A percentile compares a stretch with the other conserved stretches of the same genome.
Evolutionary conservation across 768 basidiomycete genomes (phyloP).

Genomic region (Kwoniella shandongensis): DNA sequence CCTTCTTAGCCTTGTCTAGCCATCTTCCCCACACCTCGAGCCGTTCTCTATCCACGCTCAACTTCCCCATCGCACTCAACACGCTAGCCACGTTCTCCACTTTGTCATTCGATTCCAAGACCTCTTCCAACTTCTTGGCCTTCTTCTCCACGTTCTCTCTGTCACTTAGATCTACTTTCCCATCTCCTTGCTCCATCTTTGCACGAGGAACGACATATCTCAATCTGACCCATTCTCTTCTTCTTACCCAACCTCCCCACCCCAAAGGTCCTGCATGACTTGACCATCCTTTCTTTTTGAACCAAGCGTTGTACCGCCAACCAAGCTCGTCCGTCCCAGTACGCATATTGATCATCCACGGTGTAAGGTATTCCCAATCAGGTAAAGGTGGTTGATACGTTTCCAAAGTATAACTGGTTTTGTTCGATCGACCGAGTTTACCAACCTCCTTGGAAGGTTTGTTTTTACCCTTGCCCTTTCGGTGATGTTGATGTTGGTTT

Average conservation of each 20-base stretch:
- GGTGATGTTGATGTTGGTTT: not conserved
- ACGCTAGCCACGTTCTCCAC: constrained; percentile 14
- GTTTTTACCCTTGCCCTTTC: constrained; percentile 2
- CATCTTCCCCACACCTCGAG: constrained; percentile 39
- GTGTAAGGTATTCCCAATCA: constrained; percentile 42
- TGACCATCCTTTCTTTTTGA: constrained; percentile 40
- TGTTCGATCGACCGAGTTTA: constrained; percentile 16
- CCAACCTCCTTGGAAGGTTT: not conserved
- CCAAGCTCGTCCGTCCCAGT: constrained; percentile 44
- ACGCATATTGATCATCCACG: constrained; percentile 51
- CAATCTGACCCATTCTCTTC: constrained; percentile 47
- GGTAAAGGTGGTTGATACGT: constrained; percentile 43
- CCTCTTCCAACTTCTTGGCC: constrained; percentile 1
- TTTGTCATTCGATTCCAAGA: constrained; percentile 4
- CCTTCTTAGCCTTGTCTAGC: constrained; percentile 14
- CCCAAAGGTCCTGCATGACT: constrained; percentile 37
- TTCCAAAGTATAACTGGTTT: constrained; percentile 42
- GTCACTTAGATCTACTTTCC: constrained; percentile 5
- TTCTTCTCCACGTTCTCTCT: constrained; percentile 10
- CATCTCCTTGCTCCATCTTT: not conserved
- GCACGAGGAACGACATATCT: constrained; percentile 8
- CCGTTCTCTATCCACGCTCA: constrained; percentile 36
- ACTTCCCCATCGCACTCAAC: constrained; percentile 22
- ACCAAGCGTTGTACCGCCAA: constrained; percentile 50
- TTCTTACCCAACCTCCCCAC: constrained; percentile 46